Evolutionary conservation across 73 alveolate genomes (phyloP).

Genomic region (Blepharisma stoltei): DNA sequence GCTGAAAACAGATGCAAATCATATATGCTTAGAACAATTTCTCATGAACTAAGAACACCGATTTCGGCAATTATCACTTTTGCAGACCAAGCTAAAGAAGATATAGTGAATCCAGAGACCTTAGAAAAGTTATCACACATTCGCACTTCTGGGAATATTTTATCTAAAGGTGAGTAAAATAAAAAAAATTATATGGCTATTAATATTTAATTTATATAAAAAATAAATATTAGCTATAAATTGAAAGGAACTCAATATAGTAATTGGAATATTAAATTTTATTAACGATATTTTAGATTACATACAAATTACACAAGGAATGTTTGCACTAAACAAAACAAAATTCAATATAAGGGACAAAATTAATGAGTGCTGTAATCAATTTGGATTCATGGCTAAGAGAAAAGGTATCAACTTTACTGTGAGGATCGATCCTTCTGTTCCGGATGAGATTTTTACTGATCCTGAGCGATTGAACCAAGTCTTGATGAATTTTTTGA

Average conservation of each 20-base stretch:
- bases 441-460: background rate
- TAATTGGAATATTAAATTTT: conserved; percentile 5
- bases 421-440: background rate
- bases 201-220: too few species aligned
- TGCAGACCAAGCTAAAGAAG: background rate
- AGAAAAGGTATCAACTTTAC: conserved; percentile 5
- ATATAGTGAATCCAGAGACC: background rate
- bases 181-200: too few species aligned
- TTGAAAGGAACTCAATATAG: conserved; percentile 11
- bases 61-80: conserved; percentile 14
- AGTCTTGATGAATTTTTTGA: conserved; percentile 31
- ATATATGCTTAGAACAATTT: conserved; percentile 17
- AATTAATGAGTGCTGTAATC: conserved; percentile 22
- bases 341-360: background rate
- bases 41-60: conserved; percentile 39
- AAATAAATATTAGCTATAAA: background rate
- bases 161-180: too few species aligned
- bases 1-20: background rate
- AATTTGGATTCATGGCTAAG: conserved; percentile 15
- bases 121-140: too few species aligned
- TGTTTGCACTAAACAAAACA: background rate
- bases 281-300: conserved; percentile 32
- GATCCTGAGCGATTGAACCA: conserved; percentile 30
- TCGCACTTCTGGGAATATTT: too few species aligned
- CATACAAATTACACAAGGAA: conserved; percentile 27